Evolutionary conservation across 2,329 filamentous ascomycete species (phyloP), one percentile per base, ranked within the genome.

Genomic region (Xylariaceae sp.): DNA sequence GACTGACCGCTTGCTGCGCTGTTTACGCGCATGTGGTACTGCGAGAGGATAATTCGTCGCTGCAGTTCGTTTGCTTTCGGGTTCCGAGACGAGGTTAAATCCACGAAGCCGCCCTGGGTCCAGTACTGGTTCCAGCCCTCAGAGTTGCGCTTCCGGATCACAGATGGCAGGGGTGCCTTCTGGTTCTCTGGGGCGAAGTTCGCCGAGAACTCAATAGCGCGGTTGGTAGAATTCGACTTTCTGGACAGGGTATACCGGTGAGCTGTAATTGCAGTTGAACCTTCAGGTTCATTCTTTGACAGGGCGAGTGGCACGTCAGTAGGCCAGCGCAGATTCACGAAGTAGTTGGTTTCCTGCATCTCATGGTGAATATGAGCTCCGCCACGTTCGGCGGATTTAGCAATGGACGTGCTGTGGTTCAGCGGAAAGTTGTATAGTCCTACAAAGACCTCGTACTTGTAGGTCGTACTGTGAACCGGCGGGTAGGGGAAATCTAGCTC

Each of bases 401-500:
- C 18, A 2, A 70, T 59, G 2, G 52, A 61, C 0, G 75, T 77
- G 0, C 67, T 72, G 47, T 77, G 75, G 23, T 74, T 72, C 4
- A 64, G 48, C 0, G 72, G 70, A 15, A 72, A 73, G 15, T 75
- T 69, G 21, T 73, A 75, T 4, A 71, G 64, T 0, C 75, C 76
- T 0, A 71, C 73, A 26, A 76, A 77, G 9, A 74, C 72, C 41
- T 77, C 71, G 21, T 74, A 77, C 51, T 78, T 77, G 55, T 75
- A 75, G n/a, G 67, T 66, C 3, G 69, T 69, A 2, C 66, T 66
- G 36, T 75, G 72, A 1, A 74, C 65, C 1, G 72, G 73, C 0
- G 72, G 73, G 35, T 75, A 78, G 0, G 75, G 74, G 44, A 74
- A 77, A 53, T 77, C 75, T 11, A 78, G 56, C 16, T 75, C 72